These are phyloP conservation scores for Eucalyptus tenuipes DNA, from an alignment of 345 rosid genomes.

Conservation along the genomic window DNA sequence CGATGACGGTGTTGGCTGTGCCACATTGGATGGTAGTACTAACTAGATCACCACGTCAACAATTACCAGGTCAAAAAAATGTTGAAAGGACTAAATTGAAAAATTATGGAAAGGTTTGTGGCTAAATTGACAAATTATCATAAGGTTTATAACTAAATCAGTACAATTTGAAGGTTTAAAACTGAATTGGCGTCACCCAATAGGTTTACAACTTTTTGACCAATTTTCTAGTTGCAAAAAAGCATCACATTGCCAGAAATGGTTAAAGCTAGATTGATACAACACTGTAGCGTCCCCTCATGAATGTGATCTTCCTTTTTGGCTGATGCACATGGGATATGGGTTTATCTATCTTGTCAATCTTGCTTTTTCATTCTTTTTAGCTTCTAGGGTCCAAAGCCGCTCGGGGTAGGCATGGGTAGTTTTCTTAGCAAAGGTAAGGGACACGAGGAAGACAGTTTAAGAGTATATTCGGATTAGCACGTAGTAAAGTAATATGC, in stretches of 20 bases:
- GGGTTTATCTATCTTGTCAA: background rate
- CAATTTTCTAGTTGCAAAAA: background rate
- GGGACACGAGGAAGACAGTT: background rate
- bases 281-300: background rate
- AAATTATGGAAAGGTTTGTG: no score
- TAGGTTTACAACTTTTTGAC: no score
- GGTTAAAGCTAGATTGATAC: background rate
- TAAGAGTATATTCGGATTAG: background rate
- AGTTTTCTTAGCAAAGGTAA: background rate
- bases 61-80: no score
- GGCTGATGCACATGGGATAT: background rate
- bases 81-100: no score
- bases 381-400: background rate
- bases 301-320: background rate
- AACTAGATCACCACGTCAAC: no score
- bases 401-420: background rate
- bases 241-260: background rate
- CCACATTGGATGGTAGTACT: no score
- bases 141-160: no score
- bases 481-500: background rate
- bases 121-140: no score
- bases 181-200: no score
- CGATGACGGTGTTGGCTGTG: rapidly evolving
- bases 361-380: background rate
- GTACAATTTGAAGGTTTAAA: no score